These are phyloP conservation scores for Lipomyces sp. DNA, from an alignment of 805 yeast species.

Conservation along the genomic window DNA sequence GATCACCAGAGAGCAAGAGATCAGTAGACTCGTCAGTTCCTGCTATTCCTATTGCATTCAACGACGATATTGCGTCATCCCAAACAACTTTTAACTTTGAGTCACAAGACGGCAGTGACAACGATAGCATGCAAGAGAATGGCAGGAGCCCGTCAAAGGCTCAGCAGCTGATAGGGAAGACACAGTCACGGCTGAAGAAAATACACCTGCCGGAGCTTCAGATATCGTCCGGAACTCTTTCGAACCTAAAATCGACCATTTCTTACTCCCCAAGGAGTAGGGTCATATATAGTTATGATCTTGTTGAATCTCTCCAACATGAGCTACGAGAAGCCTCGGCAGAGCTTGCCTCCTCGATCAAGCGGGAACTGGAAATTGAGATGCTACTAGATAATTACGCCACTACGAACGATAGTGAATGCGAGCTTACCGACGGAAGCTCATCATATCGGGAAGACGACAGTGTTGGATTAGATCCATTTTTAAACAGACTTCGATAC, in stretches of 20 bases:
- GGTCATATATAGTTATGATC: slow-evolving; percentile 25
- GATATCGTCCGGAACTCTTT: slow-evolving; percentile 21
- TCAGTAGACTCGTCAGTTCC: background rate
- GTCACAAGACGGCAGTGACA: slow-evolving; percentile 17
- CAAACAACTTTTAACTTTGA: slow-evolving; percentile 9
- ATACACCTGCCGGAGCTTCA: slow-evolving; percentile 19
- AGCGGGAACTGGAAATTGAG: slow-evolving; percentile 37
- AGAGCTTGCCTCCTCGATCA: slow-evolving; percentile 36
- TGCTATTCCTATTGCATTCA: background rate
- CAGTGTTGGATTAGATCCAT: slow-evolving; percentile 15
- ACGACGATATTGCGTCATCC: background rate
- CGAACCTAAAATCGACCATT: slow-evolving; percentile 21
- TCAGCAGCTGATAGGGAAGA: slow-evolving; percentile 16
- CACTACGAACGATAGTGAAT: slow-evolving; percentile 25
- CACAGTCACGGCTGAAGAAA: slow-evolving; percentile 24
- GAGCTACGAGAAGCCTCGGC: slow-evolving; percentile 33
- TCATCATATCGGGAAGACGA: slow-evolving; percentile 21
- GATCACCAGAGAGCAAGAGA: background rate
- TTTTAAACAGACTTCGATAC: background rate
- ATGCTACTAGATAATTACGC: slow-evolving; percentile 30
- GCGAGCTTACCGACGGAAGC: slow-evolving; percentile 21
- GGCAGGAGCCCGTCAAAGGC: slow-evolving; percentile 3
- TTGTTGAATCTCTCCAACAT: slow-evolving; percentile 25
- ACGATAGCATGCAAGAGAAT: slow-evolving; percentile 7
- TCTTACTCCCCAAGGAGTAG: background rate